phyloP scores from a whole-genome alignment of 305 asterid genomes.

The Fraxinus sp. region DNA sequence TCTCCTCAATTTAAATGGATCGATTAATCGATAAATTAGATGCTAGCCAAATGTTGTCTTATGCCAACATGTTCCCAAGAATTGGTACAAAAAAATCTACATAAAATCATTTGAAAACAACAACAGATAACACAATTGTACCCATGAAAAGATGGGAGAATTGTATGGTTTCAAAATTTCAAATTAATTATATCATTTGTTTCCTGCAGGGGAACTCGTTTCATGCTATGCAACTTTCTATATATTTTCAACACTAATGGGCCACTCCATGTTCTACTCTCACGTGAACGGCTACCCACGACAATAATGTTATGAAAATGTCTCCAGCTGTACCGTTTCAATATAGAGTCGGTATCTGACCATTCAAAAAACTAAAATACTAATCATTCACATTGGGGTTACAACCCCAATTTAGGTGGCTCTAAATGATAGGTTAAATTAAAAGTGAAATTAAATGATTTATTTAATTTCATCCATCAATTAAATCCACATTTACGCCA shows the following conservation, averaged over 20 bases:
- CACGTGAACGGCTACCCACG: neutral
- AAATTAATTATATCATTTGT: constrained; percentile 27
- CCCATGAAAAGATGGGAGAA: constrained; percentile 39
- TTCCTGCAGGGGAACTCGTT: constrained; percentile 48
- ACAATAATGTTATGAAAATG: neutral
- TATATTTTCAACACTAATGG: neutral
- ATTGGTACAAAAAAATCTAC: neutral
- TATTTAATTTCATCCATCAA: no score
- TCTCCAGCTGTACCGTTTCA: no score
- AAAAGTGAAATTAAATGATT: no score
- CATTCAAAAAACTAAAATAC: no score
- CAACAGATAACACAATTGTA: neutral
- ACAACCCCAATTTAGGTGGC: no score
- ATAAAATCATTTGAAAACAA: neutral
- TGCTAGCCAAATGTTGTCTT: neutral
- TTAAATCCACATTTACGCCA: no score
- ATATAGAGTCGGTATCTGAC: no score
- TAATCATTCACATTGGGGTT: no score
- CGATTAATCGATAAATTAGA: constrained; percentile 8
- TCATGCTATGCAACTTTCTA: constrained; percentile 39
- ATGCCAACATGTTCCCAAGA: neutral
- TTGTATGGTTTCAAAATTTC: constrained; percentile 21
- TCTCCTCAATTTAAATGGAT: no score
- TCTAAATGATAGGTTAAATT: no score
- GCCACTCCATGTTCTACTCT: neutral